Percentiles rank a stretch among this genome's conserved stretches.
Evolutionary conservation across 179 eudicot genomes (phyloP).

Genomic region (Beta lomatogona): DNA sequence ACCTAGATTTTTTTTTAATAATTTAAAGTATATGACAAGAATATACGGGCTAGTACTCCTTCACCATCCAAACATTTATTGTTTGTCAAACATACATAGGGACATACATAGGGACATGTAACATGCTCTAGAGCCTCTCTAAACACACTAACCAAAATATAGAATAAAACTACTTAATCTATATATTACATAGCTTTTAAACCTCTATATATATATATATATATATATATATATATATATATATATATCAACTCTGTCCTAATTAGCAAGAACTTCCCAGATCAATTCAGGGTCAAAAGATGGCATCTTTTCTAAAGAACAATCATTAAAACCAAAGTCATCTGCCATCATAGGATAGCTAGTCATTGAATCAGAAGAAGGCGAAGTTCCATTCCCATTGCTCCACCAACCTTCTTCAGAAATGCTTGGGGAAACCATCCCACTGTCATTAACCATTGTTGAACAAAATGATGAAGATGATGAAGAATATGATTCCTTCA

Average conservation of each 20-base stretch:
- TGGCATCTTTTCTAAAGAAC: conserved; percentile 64
- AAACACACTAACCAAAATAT: conserved; percentile 16
- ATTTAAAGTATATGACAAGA: not conserved
- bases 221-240: too few relatives aligned
- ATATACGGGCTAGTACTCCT: conserved; percentile 11
- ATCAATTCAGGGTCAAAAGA: conserved; percentile 83
- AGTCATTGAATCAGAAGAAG: conserved; percentile 38
- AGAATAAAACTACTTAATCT: not conserved
- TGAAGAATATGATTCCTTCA: conserved; percentile 27
- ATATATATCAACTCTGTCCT: conserved; percentile 16
- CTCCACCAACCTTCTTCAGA: conserved; percentile 60
- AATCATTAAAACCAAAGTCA: conserved; percentile 48
- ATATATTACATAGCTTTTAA: conserved; percentile 16
- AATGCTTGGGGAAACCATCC: conserved; percentile 40
- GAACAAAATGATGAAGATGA: conserved; percentile 40
- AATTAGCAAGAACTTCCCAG: conserved; percentile 82
- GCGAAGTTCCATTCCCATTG: conserved; percentile 38
- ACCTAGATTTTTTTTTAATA: not conserved
- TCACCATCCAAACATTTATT: conserved; percentile 2
- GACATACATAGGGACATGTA: conserved; percentile 9
- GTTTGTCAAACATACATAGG: conserved; percentile 9
- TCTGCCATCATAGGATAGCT: conserved; percentile 31
- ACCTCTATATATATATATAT: too few relatives aligned
- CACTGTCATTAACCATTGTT: conserved; percentile 32
- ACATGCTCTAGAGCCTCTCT: conserved; percentile 2